phyloP scores from a whole-genome alignment of 2,329 filamentous ascomycete genomes.

The Ploettnerulaceae sp. region DNA sequence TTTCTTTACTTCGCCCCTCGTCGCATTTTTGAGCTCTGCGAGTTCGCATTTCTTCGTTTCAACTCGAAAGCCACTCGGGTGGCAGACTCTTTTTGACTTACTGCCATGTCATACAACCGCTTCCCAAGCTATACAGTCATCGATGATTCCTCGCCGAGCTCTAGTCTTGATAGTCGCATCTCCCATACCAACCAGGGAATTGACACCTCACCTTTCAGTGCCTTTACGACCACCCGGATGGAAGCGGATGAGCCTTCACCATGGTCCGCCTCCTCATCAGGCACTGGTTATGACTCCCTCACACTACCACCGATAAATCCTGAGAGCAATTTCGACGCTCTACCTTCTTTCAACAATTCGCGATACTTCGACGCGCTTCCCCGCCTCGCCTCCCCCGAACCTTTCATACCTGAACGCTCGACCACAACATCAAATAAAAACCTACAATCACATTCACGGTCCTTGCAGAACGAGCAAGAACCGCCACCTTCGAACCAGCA shows the following conservation, averaged over 20 bases:
- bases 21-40: too few relatives aligned
- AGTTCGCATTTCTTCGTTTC: too few relatives aligned
- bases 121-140: not conserved
- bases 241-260: slow-evolving; percentile 1
- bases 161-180: not conserved
- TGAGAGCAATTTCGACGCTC: slow-evolving; percentile 10
- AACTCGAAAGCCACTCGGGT: too few relatives aligned
- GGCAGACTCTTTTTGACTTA: not conserved
- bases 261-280: slow-evolving; percentile 5
- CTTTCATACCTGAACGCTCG: slow-evolving; percentile 6
- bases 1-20: too few relatives aligned
- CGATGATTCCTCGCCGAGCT: not conserved
- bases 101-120: not conserved
- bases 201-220: not conserved
- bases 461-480: slow-evolving; percentile 1
- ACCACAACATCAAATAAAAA: slow-evolving; percentile 1
- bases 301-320: slow-evolving; percentile 23
- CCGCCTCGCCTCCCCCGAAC: slow-evolving; percentile 8
- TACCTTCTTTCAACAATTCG: slow-evolving; percentile 11
- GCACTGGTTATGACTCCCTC: slow-evolving; percentile 13
- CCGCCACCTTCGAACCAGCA: slow-evolving; percentile 24
- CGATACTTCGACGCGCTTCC: slow-evolving; percentile 14
- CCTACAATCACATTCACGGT: not conserved
- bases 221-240: not conserved
- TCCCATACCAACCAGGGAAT: not conserved